Percentiles rank a stretch among this genome's conserved stretches.
phyloP scores from a whole-genome alignment of 352 stramenopile genomes.

The Globisporangium spiculum region DNA sequence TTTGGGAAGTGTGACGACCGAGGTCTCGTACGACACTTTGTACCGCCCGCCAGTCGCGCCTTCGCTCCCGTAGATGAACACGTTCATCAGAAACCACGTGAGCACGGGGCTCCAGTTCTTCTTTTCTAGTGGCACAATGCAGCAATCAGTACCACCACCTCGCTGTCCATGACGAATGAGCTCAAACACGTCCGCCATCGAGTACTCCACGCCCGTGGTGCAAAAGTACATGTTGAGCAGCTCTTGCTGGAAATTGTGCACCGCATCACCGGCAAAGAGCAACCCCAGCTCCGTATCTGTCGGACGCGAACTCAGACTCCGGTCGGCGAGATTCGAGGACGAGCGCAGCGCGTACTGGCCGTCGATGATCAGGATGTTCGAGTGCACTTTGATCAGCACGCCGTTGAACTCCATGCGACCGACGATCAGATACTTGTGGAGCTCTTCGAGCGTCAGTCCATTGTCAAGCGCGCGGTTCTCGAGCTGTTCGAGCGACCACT shows the following conservation, averaged over 20 bases:
- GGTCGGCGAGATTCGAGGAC: conserved; percentile 73
- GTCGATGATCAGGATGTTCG: conserved; percentile 77
- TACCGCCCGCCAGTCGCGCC: conserved; percentile 63
- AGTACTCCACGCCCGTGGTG: conserved; percentile 29
- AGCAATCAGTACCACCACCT: conserved; percentile 21
- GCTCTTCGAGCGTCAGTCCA: conserved; percentile 35
- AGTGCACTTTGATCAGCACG: conserved; percentile 74
- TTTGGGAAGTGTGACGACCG: conserved; percentile 19
- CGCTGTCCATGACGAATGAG: conserved; percentile 10
- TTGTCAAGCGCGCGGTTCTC: conserved; percentile 45
- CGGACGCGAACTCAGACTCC: conserved; percentile 63
- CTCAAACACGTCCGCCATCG: conserved; percentile 30
- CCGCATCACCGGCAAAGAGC: conserved; percentile 42
- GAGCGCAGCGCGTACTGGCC: conserved; percentile 65
- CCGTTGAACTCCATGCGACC: conserved; percentile 40
- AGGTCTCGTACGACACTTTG: conserved; percentile 64
- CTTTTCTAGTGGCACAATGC: conserved; percentile 57
- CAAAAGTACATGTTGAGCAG: conserved; percentile 70
- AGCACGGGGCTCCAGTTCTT: conserved; percentile 59
- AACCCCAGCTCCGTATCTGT: conserved; percentile 73
- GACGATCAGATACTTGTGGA: conserved; percentile 49
- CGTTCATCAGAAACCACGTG: conserved; percentile 79
- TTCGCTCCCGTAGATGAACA: conserved; percentile 78
- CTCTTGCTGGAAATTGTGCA: conserved; percentile 54
- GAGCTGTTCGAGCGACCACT: conserved; percentile 76